A percentile compares a stretch with the other conserved stretches of the same genome.
These are phyloP conservation scores for Areca catechu DNA, from an alignment of 176 grass and related monocot species.

Conservation along the genomic window DNA sequence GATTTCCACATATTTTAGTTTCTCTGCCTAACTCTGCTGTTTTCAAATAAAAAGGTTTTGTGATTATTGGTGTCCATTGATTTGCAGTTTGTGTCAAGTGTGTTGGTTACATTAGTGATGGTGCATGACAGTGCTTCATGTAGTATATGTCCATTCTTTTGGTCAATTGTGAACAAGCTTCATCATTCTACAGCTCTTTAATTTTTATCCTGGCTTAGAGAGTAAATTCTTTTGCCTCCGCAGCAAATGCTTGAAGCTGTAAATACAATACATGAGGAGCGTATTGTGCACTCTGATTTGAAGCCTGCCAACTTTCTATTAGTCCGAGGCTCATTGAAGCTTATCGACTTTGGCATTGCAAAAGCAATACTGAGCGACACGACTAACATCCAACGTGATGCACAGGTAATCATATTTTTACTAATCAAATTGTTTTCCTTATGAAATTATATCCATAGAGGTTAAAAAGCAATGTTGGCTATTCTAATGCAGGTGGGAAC, in stretches of 20 bases:
- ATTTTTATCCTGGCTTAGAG: background rate
- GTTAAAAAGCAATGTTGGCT: background rate
- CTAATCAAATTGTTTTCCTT: background rate
- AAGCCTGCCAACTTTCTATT: conserved; percentile 93
- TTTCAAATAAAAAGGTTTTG: too few relatives aligned
- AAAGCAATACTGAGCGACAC: conserved; percentile 79
- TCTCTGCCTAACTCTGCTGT: too few relatives aligned
- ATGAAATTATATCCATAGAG: too few relatives aligned
- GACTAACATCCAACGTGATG: conserved; percentile 84
- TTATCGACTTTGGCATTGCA: conserved; percentile 81
- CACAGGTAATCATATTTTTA: conserved; percentile 44
- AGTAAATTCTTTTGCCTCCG: conserved; percentile 20
- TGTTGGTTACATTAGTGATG: too few relatives aligned
- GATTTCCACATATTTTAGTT: too few relatives aligned
- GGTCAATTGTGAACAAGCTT: too few relatives aligned
- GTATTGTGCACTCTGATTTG: conserved; percentile 90
- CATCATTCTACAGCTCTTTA: too few relatives aligned
- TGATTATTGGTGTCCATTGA: too few relatives aligned
- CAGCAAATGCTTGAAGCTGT: conserved; percentile 99
- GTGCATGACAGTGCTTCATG: too few relatives aligned
- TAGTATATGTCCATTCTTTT: too few relatives aligned
- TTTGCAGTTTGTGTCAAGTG: too few relatives aligned
- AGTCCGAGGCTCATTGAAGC: conserved; percentile 67
- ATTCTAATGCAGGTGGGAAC: conserved; percentile 71
- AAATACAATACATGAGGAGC: conserved; percentile 84